Evolutionary conservation across 257 asterid genomes (phyloP), one percentile per base, ranked within the genome.

Genomic region (Penstemon eatonii): DNA sequence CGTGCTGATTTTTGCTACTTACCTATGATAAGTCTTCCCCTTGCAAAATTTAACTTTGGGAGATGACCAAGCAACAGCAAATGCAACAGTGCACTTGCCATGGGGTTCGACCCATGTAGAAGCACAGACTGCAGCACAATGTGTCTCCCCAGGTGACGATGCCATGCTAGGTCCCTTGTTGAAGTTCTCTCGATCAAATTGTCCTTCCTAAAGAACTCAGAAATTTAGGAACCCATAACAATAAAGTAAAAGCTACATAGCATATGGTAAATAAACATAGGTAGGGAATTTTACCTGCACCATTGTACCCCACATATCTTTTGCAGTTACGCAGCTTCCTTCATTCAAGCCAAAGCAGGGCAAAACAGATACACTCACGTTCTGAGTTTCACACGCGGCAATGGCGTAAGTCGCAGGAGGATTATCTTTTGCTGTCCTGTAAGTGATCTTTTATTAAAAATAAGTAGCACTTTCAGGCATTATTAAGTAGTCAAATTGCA

Each of bases 71-170:
- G 98, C 84, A 76, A 94, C 84, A 45, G 99, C 76, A 71, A 94
- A 94, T 49, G 98, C 91, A 66, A 94, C 78, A 6, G 96, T 89
- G 86, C 95, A 86, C 79, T 91, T 91, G 57, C 99, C 99, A 69
- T 94, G 92, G 68, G 99, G 92, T 73, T 91, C 99, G 7, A 94
- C 99, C 98, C 99, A 94, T 7, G 98, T 67, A 5, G 96, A 81
- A 71, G 99, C 99, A 67, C 95, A 84, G 66, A 94, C 98, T n/a
- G 96, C 99, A 40, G 99, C 98, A 81, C 99, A 94, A 42, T 69
- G 74, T 11, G 96, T 83, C 54, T 94, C 99, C 64, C 99, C 98
- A 56, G 92, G 88, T 50, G 96, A 89, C 41, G 99, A 91, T 6
- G 96, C 80, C 89, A 91, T 79, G 83, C 90, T 89, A 55, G 89